phyloP scores from a whole-genome alignment of 225 moss, liverwort and hornwort species.

The Sphagnum tenellum region DNA sequence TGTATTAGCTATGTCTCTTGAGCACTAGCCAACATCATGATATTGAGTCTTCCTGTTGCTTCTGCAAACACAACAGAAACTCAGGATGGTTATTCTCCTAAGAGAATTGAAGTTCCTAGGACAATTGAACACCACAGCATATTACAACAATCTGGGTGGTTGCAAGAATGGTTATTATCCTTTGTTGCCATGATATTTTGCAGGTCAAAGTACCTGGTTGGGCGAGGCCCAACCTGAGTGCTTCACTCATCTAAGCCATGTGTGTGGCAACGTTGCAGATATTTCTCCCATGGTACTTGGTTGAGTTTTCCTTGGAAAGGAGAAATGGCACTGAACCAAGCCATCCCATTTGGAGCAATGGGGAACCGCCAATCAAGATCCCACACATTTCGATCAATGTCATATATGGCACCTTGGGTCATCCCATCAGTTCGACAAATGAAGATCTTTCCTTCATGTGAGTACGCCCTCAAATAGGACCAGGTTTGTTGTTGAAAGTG shows the following conservation, averaged over 20 bases:
- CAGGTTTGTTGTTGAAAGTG: conserved; percentile 25
- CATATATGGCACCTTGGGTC: conserved; percentile 19
- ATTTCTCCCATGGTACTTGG: conserved; percentile 22
- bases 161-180: no score
- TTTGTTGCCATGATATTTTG: no score
- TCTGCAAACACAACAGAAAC: no score
- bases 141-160: no score
- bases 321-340: conserved; percentile 32
- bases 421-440: conserved; percentile 3
- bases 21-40: no score
- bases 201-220: no score
- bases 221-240: no score
- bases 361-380: conserved; percentile 27
- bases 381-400: conserved; percentile 16
- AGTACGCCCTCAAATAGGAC: conserved; percentile 24
- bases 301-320: conserved; percentile 18
- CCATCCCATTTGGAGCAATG: conserved; percentile 6
- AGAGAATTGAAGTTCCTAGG: no score
- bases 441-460: conserved; percentile 30
- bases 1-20: no score
- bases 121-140: no score
- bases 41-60: no score
- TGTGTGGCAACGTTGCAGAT: conserved; percentile 23
- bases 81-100: no score
- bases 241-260: conserved; percentile 6